A percentile compares a stretch with the other conserved stretches of the same genome.
Evolutionary conservation across 306 rosid species (phyloP).

Genomic region (Citrullus amarus): DNA sequence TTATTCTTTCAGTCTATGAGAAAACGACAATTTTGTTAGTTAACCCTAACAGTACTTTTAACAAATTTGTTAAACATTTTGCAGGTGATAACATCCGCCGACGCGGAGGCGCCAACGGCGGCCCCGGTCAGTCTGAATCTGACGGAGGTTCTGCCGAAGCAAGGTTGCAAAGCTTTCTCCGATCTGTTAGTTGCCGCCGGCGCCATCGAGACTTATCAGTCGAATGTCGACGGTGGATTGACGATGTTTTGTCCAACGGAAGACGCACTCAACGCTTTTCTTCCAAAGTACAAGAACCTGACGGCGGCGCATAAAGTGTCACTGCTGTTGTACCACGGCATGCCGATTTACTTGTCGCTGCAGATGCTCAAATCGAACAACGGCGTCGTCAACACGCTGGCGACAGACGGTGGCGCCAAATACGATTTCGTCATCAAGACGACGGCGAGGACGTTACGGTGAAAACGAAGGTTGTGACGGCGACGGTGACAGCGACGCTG

Average conservation of each 20-base stretch:
- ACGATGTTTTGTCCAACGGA: conserved; percentile 91
- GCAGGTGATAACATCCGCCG: conserved; percentile 60
- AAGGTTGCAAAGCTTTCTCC: conserved; percentile 79
- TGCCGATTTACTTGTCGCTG: conserved; percentile 60
- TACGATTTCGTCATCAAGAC: conserved; percentile 67
- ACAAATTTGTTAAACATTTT: background rate
- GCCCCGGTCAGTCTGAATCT: conserved; percentile 53
- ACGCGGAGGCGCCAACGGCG: conserved; percentile 80
- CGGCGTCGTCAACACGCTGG: conserved; percentile 74
- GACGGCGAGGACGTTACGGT: conserved; percentile 71
- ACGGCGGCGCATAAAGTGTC: conserved; percentile 48
- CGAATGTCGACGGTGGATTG: conserved; percentile 59
- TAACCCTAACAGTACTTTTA: background rate
- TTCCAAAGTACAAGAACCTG: conserved; percentile 58
- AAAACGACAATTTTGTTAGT: background rate
- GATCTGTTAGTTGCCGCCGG: conserved; percentile 42
- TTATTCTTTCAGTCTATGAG: background rate
- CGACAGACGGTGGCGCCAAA: conserved; percentile 63
- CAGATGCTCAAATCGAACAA: conserved; percentile 67
- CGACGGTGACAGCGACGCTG: conserved; percentile 46
- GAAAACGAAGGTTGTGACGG: conserved; percentile 52
- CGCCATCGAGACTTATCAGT: conserved; percentile 41
- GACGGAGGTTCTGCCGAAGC: conserved; percentile 49
- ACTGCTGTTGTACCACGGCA: conserved; percentile 52
- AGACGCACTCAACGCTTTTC: conserved; percentile 32